Base-by-base conservation (phyloP, 257 asterid species). In the Jacaranda copaia region DNA sequence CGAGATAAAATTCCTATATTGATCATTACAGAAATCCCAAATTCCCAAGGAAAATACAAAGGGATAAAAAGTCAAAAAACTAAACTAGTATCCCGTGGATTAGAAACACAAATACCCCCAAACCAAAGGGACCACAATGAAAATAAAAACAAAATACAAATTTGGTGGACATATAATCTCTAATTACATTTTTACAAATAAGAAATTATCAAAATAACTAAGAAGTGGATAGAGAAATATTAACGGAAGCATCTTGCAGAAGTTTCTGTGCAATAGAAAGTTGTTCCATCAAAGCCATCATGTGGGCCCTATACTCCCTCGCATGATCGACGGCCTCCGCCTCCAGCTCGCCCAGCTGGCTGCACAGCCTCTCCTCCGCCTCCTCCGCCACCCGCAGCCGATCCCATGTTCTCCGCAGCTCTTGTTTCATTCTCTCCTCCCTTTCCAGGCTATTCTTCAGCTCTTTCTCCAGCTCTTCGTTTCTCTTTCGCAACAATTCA, bases 331-430 rank as follows among this genome's bases (percentile, higher is more conserved):
- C 91, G 25, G 96, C 90, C 87, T 92, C 98, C 10, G 97, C 97
- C 82, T 93, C 97, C 3, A 89, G 81, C 81, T 93, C 96, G 0
- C 97, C 98, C 0, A 93, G 92, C 81, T 93, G 96, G 68, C 73
- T 68, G 84, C 97, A 88, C 11, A 89, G 94, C 8, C 89, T 71
- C 90, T 93, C 98, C 90, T 93, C 97, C n/a, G 92, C 98, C 76
- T 91, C 98, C 89, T 92, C 97, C 74, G 91, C 90, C 82, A 91
- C 86, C 45, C 80, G 81, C 81, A 93, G 80, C 80, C 94, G 84
- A 78, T 56, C 75, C 82, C 79, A 76, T 2, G 83, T 65, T 7
- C 71, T 74, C 51, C 53, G 75, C 76, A 93, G 81, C 71, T 93
- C 91, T 6, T 45, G 13, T 12, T 67, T 88, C 89, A 83, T 77